phyloP scores from a whole-genome alignment of 495 filamentous ascomycete genomes.

The Recurvomyces mirabilis region DNA sequence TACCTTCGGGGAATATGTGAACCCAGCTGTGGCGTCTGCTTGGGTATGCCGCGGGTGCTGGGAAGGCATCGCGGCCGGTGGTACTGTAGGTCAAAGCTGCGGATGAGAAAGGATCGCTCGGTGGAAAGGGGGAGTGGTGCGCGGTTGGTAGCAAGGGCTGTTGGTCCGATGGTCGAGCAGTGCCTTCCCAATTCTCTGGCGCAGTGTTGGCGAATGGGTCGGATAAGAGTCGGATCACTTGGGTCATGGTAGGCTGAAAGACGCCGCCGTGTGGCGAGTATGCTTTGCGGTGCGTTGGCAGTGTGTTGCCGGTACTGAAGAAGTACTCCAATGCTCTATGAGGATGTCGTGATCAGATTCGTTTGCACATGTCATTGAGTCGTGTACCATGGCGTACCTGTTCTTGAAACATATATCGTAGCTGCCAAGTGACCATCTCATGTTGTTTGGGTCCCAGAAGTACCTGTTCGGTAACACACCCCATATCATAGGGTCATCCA shows the following conservation, averaged over 20 bases:
- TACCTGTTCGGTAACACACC: constrained; percentile 68
- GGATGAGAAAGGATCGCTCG: constrained; percentile 33
- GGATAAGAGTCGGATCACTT: constrained; percentile 75
- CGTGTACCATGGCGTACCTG: constrained; percentile 32
- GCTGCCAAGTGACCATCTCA: constrained; percentile 77
- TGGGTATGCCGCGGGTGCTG: constrained; percentile 44
- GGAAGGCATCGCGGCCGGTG: constrained; percentile 44
- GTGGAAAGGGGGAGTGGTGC: no score
- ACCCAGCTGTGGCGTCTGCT: constrained; percentile 61
- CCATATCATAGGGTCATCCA: constrained; percentile 93
- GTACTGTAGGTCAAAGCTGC: constrained; percentile 56
- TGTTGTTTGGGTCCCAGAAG: constrained; percentile 55
- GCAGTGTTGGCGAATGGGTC: constrained; percentile 8
- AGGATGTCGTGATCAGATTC: constrained; percentile 34
- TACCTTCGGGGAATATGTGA: constrained; percentile 92
- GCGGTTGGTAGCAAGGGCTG: no score
- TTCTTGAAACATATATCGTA: constrained; percentile 87
- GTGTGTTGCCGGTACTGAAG: constrained; percentile 77
- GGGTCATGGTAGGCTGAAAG: constrained; percentile 79
- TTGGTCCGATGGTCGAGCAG: constrained; percentile 29
- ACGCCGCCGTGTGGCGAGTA: constrained; percentile 66
- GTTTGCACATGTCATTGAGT: constrained; percentile 7
- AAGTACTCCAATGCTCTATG: constrained; percentile 47
- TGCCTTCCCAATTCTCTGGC: constrained; percentile 16
- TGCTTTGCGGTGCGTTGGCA: constrained; percentile 72